Evolutionary conservation across 306 rosid genomes (phyloP).

Genomic region (Prunus kanzakura): DNA sequence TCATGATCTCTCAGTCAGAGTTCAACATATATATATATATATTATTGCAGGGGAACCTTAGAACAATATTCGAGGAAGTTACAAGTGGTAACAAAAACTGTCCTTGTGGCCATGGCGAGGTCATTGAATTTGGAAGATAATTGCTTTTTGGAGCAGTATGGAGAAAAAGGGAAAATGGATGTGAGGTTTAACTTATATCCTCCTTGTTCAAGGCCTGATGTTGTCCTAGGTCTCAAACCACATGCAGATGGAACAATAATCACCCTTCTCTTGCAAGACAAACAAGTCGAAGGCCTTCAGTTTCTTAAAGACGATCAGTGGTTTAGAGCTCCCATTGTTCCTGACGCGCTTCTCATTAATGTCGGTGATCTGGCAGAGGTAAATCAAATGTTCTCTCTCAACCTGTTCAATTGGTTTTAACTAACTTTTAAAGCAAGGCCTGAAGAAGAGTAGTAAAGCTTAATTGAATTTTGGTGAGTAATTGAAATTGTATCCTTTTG

Average conservation of each 20-base stretch:
- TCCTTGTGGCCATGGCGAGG: slow-evolving; percentile 67
- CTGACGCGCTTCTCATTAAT: slow-evolving; percentile 60
- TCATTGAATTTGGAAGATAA: slow-evolving; percentile 63
- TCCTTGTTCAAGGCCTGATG: slow-evolving; percentile 13
- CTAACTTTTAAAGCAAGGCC: too few relatives aligned
- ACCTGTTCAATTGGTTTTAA: too few relatives aligned
- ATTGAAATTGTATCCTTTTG: too few relatives aligned
- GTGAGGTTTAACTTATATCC: slow-evolving; percentile 15
- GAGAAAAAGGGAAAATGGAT: background rate
- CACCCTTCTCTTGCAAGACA: slow-evolving; percentile 26
- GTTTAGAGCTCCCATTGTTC: slow-evolving; percentile 58
- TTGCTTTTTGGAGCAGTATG: background rate
- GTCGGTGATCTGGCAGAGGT: slow-evolving; percentile 57
- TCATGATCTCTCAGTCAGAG: too few relatives aligned
- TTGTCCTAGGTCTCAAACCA: slow-evolving; percentile 9
- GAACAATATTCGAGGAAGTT: slow-evolving; percentile 41
- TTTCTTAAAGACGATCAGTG: slow-evolving; percentile 56
- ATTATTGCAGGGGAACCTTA: slow-evolving; percentile 37
- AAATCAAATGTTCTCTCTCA: background rate
- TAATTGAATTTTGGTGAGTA: too few relatives aligned
- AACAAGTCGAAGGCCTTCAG: slow-evolving; percentile 71
- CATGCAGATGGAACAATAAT: slow-evolving; percentile 23
- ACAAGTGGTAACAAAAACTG: slow-evolving; percentile 30
- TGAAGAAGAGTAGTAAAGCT: too few relatives aligned
- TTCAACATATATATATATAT: too few relatives aligned